Evolutionary conservation across 2,329 filamentous ascomycete genomes (phyloP).

Genomic region (Sporothrix brunneoviolacea): DNA sequence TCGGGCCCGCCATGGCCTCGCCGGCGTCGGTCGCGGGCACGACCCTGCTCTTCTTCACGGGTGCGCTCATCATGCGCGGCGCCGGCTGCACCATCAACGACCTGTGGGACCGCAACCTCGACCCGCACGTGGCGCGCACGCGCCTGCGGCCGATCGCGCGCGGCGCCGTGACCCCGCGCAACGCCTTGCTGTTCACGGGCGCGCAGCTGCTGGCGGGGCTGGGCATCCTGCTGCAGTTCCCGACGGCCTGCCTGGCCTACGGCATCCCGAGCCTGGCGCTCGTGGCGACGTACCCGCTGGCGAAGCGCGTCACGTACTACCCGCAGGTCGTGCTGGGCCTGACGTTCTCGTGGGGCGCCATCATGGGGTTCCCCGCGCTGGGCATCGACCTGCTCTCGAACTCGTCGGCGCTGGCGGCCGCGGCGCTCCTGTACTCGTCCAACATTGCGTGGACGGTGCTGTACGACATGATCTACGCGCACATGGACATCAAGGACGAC

Average conservation of each 20-base stretch:
- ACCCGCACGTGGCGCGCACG: conserved; percentile 71
- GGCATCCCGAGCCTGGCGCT: conserved; percentile 68
- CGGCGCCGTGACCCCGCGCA: conserved; percentile 63
- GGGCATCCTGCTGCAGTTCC: conserved; percentile 69
- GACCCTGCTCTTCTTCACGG: conserved; percentile 63
- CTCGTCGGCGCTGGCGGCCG: conserved; percentile 55
- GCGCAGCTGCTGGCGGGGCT: conserved; percentile 67
- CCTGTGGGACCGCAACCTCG: conserved; percentile 81
- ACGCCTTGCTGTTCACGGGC: conserved; percentile 69
- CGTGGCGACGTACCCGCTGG: conserved; percentile 71
- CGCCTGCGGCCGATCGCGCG: conserved; percentile 74
- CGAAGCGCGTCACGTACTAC: conserved; percentile 82
- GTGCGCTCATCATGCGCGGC: conserved; percentile 78
- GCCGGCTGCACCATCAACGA: conserved; percentile 88
- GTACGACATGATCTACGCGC: conserved; percentile 91
- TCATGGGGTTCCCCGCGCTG: conserved; percentile 81
- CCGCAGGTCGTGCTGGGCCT: conserved; percentile 77
- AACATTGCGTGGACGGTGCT: conserved; percentile 82
- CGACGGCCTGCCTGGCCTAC: conserved; percentile 66
- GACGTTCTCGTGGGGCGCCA: conserved; percentile 83
- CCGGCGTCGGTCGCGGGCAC: conserved; percentile 58
- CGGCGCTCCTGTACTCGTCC: conserved; percentile 64
- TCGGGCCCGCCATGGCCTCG: conserved; percentile 48
- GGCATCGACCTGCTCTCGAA: conserved; percentile 67
- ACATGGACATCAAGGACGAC: conserved; percentile 86